Conservation (phyloP, 768 basidiomycete genomes). For the Chalciporus piperatus region DNA sequence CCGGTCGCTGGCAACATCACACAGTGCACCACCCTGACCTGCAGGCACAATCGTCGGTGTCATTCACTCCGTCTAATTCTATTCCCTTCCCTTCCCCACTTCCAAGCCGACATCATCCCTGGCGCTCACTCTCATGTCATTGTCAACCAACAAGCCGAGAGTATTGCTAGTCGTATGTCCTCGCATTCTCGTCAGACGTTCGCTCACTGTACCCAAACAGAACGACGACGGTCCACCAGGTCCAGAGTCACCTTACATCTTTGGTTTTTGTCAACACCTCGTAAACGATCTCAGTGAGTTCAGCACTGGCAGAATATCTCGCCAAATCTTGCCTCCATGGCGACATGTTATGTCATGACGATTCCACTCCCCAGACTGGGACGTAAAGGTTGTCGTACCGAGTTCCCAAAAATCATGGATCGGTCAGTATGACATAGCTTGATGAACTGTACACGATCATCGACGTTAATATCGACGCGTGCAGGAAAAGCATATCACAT, state of each 20-base stretch:
- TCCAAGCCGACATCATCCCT: background rate
- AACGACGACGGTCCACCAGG: conserved; percentile 86
- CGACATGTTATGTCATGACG: conserved; percentile 7
- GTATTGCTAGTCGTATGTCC: conserved; percentile 44
- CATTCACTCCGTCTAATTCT: background rate
- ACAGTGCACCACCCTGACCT: background rate
- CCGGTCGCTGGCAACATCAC: conserved; percentile 10
- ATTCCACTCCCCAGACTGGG: conserved; percentile 51
- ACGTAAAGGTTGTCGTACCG: conserved; percentile 78
- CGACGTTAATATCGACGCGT: background rate
- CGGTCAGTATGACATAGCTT: conserved; percentile 41
- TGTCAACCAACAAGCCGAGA: conserved; percentile 18
- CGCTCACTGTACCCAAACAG: conserved; percentile 33
- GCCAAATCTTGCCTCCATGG: conserved; percentile 1
- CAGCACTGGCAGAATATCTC: background rate
- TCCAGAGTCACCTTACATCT: conserved; percentile 70
- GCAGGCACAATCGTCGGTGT: background rate
- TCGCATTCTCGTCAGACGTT: background rate
- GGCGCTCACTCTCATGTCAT: conserved; percentile 9
- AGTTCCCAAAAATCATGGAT: conserved; percentile 88
- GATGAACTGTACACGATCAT: background rate
- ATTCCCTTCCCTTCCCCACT: background rate
- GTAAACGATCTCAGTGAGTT: conserved; percentile 55
- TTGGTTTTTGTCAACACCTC: conserved; percentile 64
- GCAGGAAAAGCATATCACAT: conserved; percentile 81